Evolutionary conservation across 305 asterid species (phyloP).

Genomic region (Fraxinus sp.): DNA sequence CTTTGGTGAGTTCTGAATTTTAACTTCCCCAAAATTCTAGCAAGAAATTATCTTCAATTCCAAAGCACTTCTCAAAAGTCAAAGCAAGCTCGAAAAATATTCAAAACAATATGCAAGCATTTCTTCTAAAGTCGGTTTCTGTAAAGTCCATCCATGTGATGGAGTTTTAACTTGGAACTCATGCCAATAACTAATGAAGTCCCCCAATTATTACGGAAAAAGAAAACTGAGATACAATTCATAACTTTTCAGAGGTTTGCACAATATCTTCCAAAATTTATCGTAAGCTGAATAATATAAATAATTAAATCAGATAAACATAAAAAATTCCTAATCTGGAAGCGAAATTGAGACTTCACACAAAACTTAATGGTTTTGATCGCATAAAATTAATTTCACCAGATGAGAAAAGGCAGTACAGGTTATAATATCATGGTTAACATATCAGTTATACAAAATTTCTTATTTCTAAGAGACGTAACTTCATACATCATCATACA

Average conservation of each 20-base stretch:
- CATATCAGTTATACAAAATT: background rate
- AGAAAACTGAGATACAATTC: conserved; percentile 13
- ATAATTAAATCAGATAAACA: background rate
- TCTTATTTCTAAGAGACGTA: background rate
- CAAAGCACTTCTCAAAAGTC: background rate
- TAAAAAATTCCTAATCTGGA: background rate
- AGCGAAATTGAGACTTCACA: background rate
- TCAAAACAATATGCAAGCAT: background rate
- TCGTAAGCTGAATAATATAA: background rate
- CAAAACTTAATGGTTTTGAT: background rate
- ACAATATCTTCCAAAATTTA: background rate
- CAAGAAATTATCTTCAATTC: background rate
- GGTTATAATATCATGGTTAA: conserved; percentile 1
- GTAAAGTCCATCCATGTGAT: background rate
- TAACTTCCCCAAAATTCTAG: background rate
- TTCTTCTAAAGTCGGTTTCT: background rate
- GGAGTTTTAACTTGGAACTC: conserved; percentile 2
- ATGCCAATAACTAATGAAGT: background rate
- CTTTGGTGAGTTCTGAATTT: background rate
- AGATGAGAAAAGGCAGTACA: background rate
- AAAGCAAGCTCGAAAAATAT: background rate
- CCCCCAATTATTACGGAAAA: background rate
- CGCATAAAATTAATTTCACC: background rate
- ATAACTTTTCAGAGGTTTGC: background rate
- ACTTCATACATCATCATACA: background rate